Evolutionary conservation across 768 basidiomycete species (phyloP), one percentile per base, ranked within the genome.

Genomic region (Russula olivacea): DNA sequence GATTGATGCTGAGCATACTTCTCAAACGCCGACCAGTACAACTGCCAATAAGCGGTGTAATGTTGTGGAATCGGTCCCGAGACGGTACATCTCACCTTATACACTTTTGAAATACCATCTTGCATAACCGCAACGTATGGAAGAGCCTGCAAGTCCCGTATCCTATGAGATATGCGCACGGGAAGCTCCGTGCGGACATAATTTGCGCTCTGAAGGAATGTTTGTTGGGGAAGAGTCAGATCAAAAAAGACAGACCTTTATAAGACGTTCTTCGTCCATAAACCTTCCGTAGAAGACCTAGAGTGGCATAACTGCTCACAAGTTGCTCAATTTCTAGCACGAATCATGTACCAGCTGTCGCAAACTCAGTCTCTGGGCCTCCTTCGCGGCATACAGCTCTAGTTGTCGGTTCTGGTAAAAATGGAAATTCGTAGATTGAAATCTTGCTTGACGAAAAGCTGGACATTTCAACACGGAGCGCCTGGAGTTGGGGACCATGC

Each of bases 111-210:
- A 17, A 95, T 84, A 0, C 85, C 84, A 68, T 93, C 90, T 67
- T 93, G 88, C 5, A 88, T 91, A 32, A 93, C 91, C 9, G 93
- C 91, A 23, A 89, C 82, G 69, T 89, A 93, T 4, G 93, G 93
- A 52, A 96, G 77, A 1, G 84, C 78, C 74, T 96, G 93, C 68
- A 96, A 78, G 70, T 96, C 93, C 61, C 90, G 84, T 63, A 95
- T 75, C 52, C 93, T 82, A 72, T 95, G 93, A 4, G 92, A 88
- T 69, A 94, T 89, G 41, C 93, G 84, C 15, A 93, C 85, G 11
- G 93, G 93, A 7, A 96, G 75, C 70, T 96, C 93, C 5, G 89
- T 89, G 56, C 92, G 85, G 48, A 96, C 91, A 74, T 93, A 92
- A 72, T 93, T 93, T 58, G 90, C 92, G 66, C 89, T 91, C 91